Evolutionary conservation across 257 asterid genomes (phyloP), one percentile per base, ranked within the genome.

Genomic region (Sherardia arvensis): DNA sequence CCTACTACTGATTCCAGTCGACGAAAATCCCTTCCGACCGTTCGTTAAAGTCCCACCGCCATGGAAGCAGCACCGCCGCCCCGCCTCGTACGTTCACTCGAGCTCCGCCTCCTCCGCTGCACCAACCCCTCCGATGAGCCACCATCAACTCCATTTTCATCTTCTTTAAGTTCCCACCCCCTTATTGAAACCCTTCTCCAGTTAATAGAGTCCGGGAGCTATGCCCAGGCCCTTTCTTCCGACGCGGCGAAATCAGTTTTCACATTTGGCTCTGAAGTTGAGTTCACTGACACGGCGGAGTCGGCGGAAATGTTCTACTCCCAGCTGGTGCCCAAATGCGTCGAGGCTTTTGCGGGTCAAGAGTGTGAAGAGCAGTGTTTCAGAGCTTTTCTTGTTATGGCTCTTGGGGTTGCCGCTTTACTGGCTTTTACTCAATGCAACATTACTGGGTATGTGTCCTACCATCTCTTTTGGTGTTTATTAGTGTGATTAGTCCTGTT

Each of bases 81-180:
- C 3, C 26, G 53, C 47, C 8, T 27, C 34, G 62, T 86, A 60
- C 93, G 91, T 56, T 69, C 78, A 18, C 66, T 87, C 56, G 98
- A 91, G 83, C 98, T 91, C 73, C 95, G 96, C 71, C 98, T 92
- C 59, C 85, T 92, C 71, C 93, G 87, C 66, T 87, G 93, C 80
- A 69, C 95, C 23, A 43, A 84, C 49, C 85, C 97, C 60, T 66
- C 84, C 17, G 81, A 78, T 9, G 34, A 38, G 36, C 25, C 53
- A 58, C 73, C 78, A 48, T 55, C 74, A 0, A 43, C 77, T 53
- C 74, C 71, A 28, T 67, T 69, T 45, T 67, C 71, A 21, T 73
- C 79, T 28, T 17, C 62, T 25, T 12, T 72, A 25, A 33, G 67
- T 33, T 66, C 51, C 45, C 43, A 47, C 45, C 67, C 76, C 71